Base-by-base conservation (phyloP, 2,329 filamentous ascomycete genomes). In the Fusarium sacchari region DNA sequence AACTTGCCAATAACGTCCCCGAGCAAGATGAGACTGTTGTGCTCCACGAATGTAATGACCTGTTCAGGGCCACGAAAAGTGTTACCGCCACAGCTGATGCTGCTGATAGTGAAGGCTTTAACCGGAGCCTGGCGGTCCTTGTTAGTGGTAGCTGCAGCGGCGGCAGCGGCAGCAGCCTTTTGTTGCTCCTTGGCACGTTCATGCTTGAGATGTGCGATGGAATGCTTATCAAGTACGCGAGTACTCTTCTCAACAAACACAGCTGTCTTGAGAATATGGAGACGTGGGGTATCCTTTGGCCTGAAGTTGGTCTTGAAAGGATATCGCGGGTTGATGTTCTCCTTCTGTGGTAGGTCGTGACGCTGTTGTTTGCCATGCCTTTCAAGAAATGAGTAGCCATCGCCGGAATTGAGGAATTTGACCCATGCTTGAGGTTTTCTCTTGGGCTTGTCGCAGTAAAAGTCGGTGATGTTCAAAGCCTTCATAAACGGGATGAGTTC, bases 11-110 rank as follows among this genome's bases (percentile, higher is more conserved):
- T 57, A 32, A 47, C 24, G 17, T 26, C 7, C 10, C 13, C 34
- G 3, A 60, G 64, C 17, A 70, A 24, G 12, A 15, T 7, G n/a
- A 75, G 17, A 8, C 65, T 79, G 66, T 77, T 78, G 64, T 85
- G 88, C 77, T 84, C 73, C 7, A 84, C 78, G 66, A 87, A 90
- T 1, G 80, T 79, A 12, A 89, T 79, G 26, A 10, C 73, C 69
- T 77, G 74, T 10, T 67, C 34, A 3, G 49, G 32, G 0, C 78
- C 60, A 5, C 76, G 57, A 58, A 86, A 89, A 13, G 83, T 77
- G 70, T 86, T 86, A 49, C 87, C 84, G 5, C 89, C 88, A 60
- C 86, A 88, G 13, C 80, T 81, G 36, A 88, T 64, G 5, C 58
- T 40, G 13, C 13, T 60, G 60, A 79, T 42, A 10, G 18, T n/a